Conservation (phyloP, 169 alveolate genomes). For the Eimeria falciformis region DNA sequence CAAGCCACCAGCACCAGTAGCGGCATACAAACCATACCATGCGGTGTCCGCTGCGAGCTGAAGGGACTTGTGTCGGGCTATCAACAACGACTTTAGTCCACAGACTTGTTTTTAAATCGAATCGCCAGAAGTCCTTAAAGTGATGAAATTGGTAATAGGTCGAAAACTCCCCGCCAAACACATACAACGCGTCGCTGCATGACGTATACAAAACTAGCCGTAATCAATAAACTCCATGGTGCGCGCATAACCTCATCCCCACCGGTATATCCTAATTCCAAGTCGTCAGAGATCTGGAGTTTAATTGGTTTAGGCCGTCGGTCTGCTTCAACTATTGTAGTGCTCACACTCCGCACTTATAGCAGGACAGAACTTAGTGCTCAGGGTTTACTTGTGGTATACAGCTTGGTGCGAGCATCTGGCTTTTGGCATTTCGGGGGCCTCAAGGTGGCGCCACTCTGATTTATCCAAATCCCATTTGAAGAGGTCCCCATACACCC, state of each 20-base stretch:
- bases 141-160: constrained; percentile 91
- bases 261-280: too few relatives aligned
- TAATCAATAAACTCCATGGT: too few relatives aligned
- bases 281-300: too few relatives aligned
- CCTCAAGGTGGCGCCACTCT: constrained; percentile 88
- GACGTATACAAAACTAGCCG: not conserved
- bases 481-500: constrained; percentile 88
- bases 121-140: constrained; percentile 91
- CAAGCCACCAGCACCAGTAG: not conserved
- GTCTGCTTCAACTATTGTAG: too few relatives aligned
- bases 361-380: too few relatives aligned
- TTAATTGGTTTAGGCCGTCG: too few relatives aligned
- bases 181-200: constrained; percentile 86
- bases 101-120: constrained; percentile 81
- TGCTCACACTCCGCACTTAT: too few relatives aligned
- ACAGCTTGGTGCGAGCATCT: constrained; percentile 94
- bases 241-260: too few relatives aligned
- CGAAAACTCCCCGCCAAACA: constrained; percentile 94
- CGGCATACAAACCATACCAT: constrained; percentile 83
- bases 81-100: constrained; percentile 88
- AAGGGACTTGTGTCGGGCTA: constrained; percentile 86
- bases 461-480: constrained; percentile 87
- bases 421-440: constrained; percentile 89
- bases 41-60: constrained; percentile 94
- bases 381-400: constrained; percentile 83